Evolutionary conservation across 2,329 filamentous ascomycete species (phyloP), one percentile per base, ranked within the genome.

Genomic region (Fusarium sp.): DNA sequence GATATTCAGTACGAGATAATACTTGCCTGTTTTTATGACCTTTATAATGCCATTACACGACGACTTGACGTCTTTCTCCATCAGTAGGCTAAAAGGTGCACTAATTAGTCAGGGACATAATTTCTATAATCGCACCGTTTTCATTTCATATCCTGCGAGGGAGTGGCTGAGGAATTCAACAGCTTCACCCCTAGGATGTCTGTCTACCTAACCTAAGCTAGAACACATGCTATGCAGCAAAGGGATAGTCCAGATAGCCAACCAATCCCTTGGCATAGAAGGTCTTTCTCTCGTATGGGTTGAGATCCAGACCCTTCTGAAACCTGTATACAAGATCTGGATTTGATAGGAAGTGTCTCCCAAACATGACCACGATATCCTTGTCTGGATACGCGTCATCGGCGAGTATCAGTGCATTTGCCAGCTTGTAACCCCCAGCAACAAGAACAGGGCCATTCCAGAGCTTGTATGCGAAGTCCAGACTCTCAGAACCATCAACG

Each of bases 311-410:
- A 3, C 69, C 70, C 6, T 72, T 39, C 53, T 66, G 64, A 9
- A 76, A 51, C 0, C 73, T 53, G 26, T 66, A 72, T 0, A 70
- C 69, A 5, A 71, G 46, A 6, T 71, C 69, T 0, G 69, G 75
- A 2, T 73, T 76, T 0, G 74, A 54, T 12, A 77, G 7, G 25
- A 76, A 77, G n/a, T 68, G 53, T 1, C 75, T 62, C 0, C 73
- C 75, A 54, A 77, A 77, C 22, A 74, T 67, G 1, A 78, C 70
- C 5, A 75, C 59, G 3, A 78, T 69, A 2, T 76, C 68, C 12
- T 64, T 72, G 7, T 75, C 67, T 0, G 71, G 66, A 26, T 75
- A 67, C 6, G 71, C 59, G 4, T 68, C 47, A 11, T 79, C 72
- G 0, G 77, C 75, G 0, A 74, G 54, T 1, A 19, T 57, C 38